Evolutionary conservation across 176 grass and related monocot genomes (phyloP), one percentile per base, ranked within the genome.

Genomic region (Zoysia pacifica): DNA sequence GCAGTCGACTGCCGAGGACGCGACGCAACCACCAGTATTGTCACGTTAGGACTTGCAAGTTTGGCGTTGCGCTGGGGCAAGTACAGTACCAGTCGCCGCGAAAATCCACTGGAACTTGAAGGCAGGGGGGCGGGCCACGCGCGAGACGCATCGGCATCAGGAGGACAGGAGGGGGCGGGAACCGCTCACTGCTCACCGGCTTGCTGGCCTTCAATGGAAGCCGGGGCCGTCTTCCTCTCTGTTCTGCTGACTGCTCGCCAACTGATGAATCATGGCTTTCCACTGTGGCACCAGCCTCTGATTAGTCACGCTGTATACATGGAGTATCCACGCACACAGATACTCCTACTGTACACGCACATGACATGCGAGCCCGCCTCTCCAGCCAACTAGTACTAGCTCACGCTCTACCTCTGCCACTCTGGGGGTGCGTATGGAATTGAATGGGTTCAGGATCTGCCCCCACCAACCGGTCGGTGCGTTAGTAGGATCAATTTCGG

Each of bases 271-370:
- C 50, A 69, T 56, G 40, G 50, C 37, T 45, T 55, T 20, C 18
- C 5, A 61, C 58, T 61, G 58, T 61, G n/a, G 60, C 12, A 36
- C 4, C 38, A 6, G 5, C 14, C 38, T 6, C 11, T 69, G 44
- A 46, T 51, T 71, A 51, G 28, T 51, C 74, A 19, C 13, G 37
- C 4, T 9, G 10, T 44, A 9, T 53, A 9, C 15, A 10, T 50
- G 28, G 28, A 28, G 55, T 73, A 67, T 48, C 7, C 6, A 11
- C 9, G 56, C 67, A 19, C 66, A 78, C 78, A 72, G 63, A 78
- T 77, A 28, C 28, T 28, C 28, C 28, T 28, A 28, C 28, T 28
- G 28, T 28, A 72, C 67, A 13, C n/a, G 13, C 48, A 63, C 75
- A 85, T 66, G 68, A 28, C 28, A 28, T 28, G 28, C 28, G 28